Evolutionary conservation across 345 rosid species (phyloP).

Genomic region (Melaleuca alternifolia): DNA sequence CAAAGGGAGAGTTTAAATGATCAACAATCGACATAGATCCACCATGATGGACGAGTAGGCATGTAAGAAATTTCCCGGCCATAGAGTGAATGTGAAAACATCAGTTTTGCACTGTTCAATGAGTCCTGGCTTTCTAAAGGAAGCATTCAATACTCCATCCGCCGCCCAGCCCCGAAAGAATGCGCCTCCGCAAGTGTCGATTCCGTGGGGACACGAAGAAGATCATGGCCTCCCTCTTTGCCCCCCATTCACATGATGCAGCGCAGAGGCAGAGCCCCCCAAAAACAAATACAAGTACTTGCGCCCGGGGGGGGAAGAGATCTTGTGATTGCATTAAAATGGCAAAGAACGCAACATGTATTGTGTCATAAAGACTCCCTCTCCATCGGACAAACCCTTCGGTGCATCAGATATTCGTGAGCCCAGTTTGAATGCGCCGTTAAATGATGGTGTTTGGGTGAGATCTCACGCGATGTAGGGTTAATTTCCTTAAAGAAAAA

Average conservation of each 20-base stretch:
- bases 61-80: not conserved
- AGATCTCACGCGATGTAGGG: not conserved
- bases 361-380: not conserved
- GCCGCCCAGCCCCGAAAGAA: not conserved
- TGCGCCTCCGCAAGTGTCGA: not conserved
- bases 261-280: not conserved
- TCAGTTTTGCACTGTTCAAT: not conserved
- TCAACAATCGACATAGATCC: not conserved
- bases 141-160: not conserved
- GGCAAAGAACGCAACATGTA: conserved; percentile 1
- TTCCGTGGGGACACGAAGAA: not conserved
- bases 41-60: not conserved
- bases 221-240: not conserved
- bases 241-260: not conserved
- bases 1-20: not conserved
- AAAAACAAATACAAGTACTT: not conserved
- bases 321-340: not conserved
- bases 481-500: not conserved
- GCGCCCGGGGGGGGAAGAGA: not conserved
- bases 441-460: rapidly evolving
- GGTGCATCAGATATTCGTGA: not conserved
- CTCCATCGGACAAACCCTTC: not conserved
- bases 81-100: not conserved
- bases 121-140: not conserved
- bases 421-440: rapidly evolving